A percentile compares a stretch with the other conserved stretches of the same genome.
Evolutionary conservation across 208 protist genomes (phyloP).

Genomic region (Trypanosoma cruzi): DNA sequence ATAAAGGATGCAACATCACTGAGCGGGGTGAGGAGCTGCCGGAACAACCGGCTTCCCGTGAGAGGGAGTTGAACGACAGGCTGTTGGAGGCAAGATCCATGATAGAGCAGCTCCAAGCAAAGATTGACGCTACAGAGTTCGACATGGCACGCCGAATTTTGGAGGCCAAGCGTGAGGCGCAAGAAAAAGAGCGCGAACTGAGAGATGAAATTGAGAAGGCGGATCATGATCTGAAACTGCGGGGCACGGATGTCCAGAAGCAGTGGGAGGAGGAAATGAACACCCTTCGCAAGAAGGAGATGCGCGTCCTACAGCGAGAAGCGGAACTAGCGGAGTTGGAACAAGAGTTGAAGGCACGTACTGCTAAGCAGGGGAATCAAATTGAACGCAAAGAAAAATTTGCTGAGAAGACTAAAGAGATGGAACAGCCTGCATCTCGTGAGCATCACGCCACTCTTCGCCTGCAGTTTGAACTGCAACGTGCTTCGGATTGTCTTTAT

Average conservation of each 20-base stretch:
- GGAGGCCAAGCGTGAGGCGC: no score
- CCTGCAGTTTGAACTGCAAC: conserved; percentile 44
- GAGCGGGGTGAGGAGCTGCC: no score
- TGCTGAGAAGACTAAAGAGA: conserved; percentile 35
- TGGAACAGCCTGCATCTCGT: conserved; percentile 38
- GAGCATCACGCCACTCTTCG: conserved; percentile 42
- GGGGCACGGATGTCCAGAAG: conserved; percentile 37
- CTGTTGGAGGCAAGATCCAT: no score
- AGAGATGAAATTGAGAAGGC: no score
- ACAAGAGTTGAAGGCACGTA: conserved; percentile 11
- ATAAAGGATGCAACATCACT: no score
- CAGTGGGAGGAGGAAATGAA: conserved; percentile 27
- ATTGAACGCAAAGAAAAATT: conserved; percentile 16
- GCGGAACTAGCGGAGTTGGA: conserved; percentile 18
- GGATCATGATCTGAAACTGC: conserved; percentile 36
- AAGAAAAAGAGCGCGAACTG: no score
- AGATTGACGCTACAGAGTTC: no score
- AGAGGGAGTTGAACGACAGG: no score
- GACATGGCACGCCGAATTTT: no score
- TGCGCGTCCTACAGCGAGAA: conserved; percentile 25
- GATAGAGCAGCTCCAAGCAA: no score
- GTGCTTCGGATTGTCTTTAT: conserved; percentile 30
- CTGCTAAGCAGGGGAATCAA: neutral
- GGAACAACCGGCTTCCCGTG: no score
- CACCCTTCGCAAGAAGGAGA: conserved; percentile 16